Conservation (phyloP, 2,329 filamentous ascomycete genomes). For the Fusarium circinatum region DNA sequence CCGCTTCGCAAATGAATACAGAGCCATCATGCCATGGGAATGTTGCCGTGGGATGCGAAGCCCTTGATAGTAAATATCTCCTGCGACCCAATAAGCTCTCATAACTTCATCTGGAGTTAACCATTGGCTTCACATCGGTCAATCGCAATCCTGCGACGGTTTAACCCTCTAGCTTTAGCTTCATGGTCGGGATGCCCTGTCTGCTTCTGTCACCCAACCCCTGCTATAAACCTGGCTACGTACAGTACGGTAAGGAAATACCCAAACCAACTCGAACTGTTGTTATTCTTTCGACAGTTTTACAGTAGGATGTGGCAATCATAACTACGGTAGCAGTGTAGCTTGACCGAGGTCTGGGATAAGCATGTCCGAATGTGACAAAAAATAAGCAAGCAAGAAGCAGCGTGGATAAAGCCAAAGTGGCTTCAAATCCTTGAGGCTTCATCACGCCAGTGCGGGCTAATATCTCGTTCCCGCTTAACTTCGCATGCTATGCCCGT, state of each 20-base stretch:
- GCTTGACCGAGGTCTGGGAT: conserved; percentile 14
- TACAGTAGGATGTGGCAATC: conserved; percentile 14
- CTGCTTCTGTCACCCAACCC: conserved; percentile 19
- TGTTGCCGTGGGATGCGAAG: conserved; percentile 7
- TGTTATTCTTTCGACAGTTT: neutral
- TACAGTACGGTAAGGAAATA: neutral
- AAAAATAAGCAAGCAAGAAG: conserved; percentile 31
- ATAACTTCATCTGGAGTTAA: conserved; percentile 21
- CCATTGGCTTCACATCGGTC: conserved; percentile 45
- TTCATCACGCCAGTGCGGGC: conserved; percentile 33
- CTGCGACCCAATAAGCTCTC: conserved; percentile 41
- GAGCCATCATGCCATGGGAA: conserved; percentile 1
- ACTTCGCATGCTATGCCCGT: conserved; percentile 40
- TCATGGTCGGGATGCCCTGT: conserved; percentile 15
- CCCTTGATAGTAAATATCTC: conserved; percentile 37
- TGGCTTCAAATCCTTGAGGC: conserved; percentile 20
- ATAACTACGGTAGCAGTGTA: conserved; percentile 11
- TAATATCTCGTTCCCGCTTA: conserved; percentile 44
- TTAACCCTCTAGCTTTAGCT: conserved; percentile 21
- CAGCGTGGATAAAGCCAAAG: conserved; percentile 11
- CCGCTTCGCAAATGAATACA: conserved; percentile 12
- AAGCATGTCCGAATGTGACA: conserved; percentile 8
- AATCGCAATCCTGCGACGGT: conserved; percentile 44
- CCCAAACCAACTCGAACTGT: conserved; percentile 15
- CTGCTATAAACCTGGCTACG: conserved; percentile 8